Conservation (phyloP, 805 yeast genomes). For the Lipomyces mesembrius region DNA sequence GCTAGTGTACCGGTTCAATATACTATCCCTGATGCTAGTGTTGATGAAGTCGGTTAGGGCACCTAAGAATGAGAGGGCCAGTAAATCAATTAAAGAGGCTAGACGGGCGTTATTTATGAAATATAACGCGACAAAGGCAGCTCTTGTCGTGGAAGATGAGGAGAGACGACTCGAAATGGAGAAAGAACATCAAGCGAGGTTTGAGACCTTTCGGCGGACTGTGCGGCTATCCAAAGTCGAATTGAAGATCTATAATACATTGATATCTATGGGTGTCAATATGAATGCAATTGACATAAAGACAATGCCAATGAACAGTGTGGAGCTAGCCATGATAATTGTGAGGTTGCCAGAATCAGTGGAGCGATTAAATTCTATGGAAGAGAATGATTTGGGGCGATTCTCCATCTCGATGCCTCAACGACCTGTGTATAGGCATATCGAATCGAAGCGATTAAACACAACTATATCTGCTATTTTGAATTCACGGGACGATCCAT, state of each 20-base stretch:
- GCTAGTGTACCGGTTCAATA: conserved; percentile 6
- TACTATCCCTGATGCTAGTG: background rate
- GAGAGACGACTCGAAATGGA: background rate
- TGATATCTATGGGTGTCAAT: background rate
- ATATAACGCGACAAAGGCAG: too few relatives aligned
- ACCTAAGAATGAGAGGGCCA: background rate
- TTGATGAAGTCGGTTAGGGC: conserved; percentile 4
- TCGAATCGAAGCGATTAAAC: background rate
- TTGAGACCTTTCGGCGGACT: background rate
- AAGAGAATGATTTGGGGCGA: background rate
- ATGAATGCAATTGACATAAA: background rate
- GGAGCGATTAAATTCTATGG: background rate
- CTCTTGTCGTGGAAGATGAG: background rate
- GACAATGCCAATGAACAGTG: background rate
- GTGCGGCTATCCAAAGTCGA: background rate
- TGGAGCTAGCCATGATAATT: conserved; percentile 4
- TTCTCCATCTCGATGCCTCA: background rate
- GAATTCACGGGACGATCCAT: background rate
- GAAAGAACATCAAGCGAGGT: too few relatives aligned
- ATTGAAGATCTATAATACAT: background rate
- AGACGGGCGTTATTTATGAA: background rate
- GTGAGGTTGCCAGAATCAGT: background rate
- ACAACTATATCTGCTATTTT: background rate
- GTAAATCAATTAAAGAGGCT: background rate
- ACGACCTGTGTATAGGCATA: conserved; percentile 6